Conservation (phyloP, 2,329 filamentous ascomycete species). For the Aspergillus caelatus region DNA sequence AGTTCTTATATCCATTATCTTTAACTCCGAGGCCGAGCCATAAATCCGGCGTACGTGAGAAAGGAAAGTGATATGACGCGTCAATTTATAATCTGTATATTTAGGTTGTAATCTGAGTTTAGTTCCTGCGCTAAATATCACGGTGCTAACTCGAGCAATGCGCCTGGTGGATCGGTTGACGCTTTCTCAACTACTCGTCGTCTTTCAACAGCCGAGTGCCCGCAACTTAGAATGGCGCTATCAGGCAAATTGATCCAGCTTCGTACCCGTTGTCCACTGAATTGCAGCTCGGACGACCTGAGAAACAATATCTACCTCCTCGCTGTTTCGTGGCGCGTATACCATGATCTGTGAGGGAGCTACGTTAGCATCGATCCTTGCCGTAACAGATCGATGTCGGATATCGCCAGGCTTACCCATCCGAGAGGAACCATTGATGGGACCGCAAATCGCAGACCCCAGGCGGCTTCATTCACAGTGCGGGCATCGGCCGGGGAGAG, state of each 20-base stretch:
- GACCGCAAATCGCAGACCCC: neutral
- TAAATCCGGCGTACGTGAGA: neutral
- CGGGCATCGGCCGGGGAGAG: neutral
- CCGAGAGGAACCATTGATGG: neutral
- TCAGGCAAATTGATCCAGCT: neutral
- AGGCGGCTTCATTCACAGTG: neutral
- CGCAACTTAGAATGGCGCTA: neutral
- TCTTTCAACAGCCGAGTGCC: too few relatives aligned
- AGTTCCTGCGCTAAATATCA: neutral
- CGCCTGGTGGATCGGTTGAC: too few relatives aligned
- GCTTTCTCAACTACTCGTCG: too few relatives aligned
- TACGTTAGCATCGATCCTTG: neutral
- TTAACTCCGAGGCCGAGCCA: conserved; percentile 1
- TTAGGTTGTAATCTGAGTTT: too few relatives aligned
- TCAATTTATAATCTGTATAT: neutral
- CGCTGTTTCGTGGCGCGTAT: neutral
- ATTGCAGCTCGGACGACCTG: neutral
- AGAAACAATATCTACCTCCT: neutral
- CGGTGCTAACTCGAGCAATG: neutral
- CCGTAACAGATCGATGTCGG: too few relatives aligned
- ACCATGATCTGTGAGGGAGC: neutral
- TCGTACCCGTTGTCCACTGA: neutral
- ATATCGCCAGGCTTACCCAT: neutral
- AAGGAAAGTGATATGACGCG: neutral
- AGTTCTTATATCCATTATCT: too few relatives aligned